Conservation (phyloP, 1,139 yeast species). For the Komagataea norvegica region DNA sequence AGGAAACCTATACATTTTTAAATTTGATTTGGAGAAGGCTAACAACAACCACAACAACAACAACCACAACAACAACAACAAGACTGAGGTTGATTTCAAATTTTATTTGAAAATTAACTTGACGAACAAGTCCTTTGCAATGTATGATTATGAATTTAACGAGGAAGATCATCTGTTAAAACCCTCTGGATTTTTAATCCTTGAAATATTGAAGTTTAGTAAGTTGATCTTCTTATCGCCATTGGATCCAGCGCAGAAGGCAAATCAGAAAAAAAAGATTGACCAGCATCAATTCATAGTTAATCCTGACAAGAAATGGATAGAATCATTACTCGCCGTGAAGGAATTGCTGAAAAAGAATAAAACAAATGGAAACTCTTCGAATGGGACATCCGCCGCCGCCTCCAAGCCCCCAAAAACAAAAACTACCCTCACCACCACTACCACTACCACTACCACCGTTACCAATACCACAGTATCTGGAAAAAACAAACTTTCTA, state of each 20-base stretch:
- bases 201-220: conserved; percentile 57
- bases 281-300: background rate
- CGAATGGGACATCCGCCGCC: background rate
- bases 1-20: conserved; percentile 34
- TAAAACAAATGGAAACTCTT: conserved; percentile 1
- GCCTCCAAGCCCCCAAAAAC: background rate
- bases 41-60: too few relatives aligned
- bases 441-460: background rate
- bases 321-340: conserved; percentile 4
- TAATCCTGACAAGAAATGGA: conserved; percentile 5
- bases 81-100: conserved; percentile 30
- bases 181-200: conserved; percentile 57
- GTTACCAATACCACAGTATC: too few relatives aligned
- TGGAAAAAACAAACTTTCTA: too few relatives aligned
- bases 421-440: background rate
- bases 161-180: conserved; percentile 36
- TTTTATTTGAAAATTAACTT: conserved; percentile 46
- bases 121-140: conserved; percentile 60
- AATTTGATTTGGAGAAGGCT: conserved; percentile 7
- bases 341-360: conserved; percentile 32
- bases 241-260: conserved; percentile 5
- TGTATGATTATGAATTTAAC: conserved; percentile 74
- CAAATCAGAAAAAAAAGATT: background rate
- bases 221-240: conserved; percentile 52
- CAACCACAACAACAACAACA: conserved; percentile 6